Conservation (phyloP, 2,329 filamentous ascomycete species). For the Epicoccum sorghinum region DNA sequence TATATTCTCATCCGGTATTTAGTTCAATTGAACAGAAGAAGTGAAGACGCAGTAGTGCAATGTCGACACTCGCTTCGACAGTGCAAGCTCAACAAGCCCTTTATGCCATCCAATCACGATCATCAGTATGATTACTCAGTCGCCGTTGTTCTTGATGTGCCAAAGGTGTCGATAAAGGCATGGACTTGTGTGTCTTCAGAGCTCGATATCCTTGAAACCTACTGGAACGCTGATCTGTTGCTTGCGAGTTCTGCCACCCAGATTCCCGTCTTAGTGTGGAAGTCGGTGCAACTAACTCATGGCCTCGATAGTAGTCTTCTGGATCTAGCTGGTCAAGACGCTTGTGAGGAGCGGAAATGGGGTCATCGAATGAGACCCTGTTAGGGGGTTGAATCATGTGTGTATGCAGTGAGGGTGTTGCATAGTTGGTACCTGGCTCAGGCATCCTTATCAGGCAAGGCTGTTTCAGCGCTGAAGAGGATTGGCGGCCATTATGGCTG, state of each 20-base stretch:
- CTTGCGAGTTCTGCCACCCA: neutral
- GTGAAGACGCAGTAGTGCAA: too few relatives aligned
- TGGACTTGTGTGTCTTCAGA: neutral
- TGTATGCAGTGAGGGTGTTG: neutral
- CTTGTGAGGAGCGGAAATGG: neutral
- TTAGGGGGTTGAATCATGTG: too few relatives aligned
- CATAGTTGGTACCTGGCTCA: too few relatives aligned
- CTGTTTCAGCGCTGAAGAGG: too few relatives aligned
- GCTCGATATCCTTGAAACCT: neutral
- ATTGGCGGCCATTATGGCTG: too few relatives aligned
- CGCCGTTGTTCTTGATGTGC: neutral
- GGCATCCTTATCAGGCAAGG: too few relatives aligned
- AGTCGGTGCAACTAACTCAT: neutral
- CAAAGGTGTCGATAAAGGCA: neutral
- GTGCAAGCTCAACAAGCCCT: neutral
- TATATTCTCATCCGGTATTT: too few relatives aligned
- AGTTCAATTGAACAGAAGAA: too few relatives aligned
- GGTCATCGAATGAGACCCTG: neutral
- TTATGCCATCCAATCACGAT: slow-evolving; percentile 15
- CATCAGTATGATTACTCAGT: slow-evolving; percentile 13
- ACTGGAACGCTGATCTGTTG: too few relatives aligned
- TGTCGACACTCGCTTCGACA: neutral
- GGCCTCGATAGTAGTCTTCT: slow-evolving; percentile 4
- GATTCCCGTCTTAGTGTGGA: neutral
- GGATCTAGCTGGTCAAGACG: neutral